These are phyloP conservation scores for Macrophomina phaseolina DNA, from an alignment of 2,329 filamentous ascomycete species.

Conservation along the genomic window DNA sequence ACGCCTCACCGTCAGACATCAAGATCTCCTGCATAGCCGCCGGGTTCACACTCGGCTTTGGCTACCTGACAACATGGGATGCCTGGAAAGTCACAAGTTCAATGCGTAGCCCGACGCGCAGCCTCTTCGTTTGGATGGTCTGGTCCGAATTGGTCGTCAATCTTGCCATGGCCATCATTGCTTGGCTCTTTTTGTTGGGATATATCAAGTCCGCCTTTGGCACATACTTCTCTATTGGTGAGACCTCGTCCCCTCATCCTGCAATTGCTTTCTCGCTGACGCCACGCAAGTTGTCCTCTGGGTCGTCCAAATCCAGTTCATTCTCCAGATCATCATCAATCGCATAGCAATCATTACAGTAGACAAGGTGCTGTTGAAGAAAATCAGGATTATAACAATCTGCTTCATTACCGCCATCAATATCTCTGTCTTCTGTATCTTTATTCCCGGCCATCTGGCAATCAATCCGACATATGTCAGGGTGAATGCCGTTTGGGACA, in stretches of 20 bases:
- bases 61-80: conserved; percentile 23
- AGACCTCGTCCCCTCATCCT: background rate
- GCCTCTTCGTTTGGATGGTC: conserved; percentile 49
- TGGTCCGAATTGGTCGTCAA: conserved; percentile 54
- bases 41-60: conserved; percentile 13
- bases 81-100: conserved; percentile 6
- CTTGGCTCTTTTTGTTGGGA: conserved; percentile 49
- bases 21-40: conserved; percentile 7
- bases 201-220: conserved; percentile 40
- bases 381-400: conserved; percentile 31
- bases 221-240: background rate
- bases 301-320: conserved; percentile 48
- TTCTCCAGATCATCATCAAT: conserved; percentile 38
- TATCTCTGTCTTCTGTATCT: conserved; percentile 39
- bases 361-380: conserved; percentile 28
- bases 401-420: conserved; percentile 35
- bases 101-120: conserved; percentile 7
- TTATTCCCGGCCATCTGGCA: conserved; percentile 39
- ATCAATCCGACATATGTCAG: conserved; percentile 32
- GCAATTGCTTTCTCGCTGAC: background rate
- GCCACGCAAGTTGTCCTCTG: conserved; percentile 41
- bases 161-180: conserved; percentile 46
- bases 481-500: conserved; percentile 31
- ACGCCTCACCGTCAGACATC: conserved; percentile 3
- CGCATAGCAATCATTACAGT: conserved; percentile 36